Percentiles rank a stretch among this genome's conserved stretches.
These are phyloP conservation scores for Fusarium napiforme DNA, from an alignment of 2,329 filamentous ascomycete species.

Conservation along the genomic window DNA sequence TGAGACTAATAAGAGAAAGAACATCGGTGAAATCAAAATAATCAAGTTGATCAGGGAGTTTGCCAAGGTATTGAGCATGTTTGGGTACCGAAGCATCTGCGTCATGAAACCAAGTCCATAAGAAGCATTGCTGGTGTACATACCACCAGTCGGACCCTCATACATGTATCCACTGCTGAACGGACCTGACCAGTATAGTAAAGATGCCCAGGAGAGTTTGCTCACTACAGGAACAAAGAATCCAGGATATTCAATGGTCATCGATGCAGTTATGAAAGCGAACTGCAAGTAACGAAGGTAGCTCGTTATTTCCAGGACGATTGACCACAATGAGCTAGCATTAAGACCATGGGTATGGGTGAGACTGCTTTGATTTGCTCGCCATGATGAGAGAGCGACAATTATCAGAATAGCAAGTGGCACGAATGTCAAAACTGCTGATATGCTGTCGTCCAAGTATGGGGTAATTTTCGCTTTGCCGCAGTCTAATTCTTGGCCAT, in stretches of 20 bases:
- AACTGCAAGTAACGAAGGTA: not conserved
- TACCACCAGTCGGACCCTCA: not conserved
- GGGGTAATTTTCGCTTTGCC: not conserved
- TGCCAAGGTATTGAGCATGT: not conserved
- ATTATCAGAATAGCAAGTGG: not conserved
- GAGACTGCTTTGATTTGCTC: not conserved
- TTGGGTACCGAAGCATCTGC: not conserved
- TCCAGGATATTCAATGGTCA: not conserved
- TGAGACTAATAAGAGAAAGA: not conserved
- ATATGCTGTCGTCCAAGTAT: not conserved
- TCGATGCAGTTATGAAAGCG: not conserved
- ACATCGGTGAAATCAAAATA: not conserved
- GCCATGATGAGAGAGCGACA: not conserved
- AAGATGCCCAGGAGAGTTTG: not conserved
- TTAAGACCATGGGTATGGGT: not conserved
- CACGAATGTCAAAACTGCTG: not conserved
- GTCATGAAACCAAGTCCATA: not conserved
- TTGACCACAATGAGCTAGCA: not conserved
- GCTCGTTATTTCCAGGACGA: not conserved
- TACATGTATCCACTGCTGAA: not conserved
- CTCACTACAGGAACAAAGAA: not conserved
- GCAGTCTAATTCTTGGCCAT: not conserved
- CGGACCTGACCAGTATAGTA: not conserved
- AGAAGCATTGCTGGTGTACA: slow-evolving; percentile 2
- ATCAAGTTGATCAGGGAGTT: not conserved